A percentile compares a stretch with the other conserved stretches of the same genome.
phyloP scores from a whole-genome alignment of 2,329 filamentous ascomycete species.

The Monilinia laxa region DNA sequence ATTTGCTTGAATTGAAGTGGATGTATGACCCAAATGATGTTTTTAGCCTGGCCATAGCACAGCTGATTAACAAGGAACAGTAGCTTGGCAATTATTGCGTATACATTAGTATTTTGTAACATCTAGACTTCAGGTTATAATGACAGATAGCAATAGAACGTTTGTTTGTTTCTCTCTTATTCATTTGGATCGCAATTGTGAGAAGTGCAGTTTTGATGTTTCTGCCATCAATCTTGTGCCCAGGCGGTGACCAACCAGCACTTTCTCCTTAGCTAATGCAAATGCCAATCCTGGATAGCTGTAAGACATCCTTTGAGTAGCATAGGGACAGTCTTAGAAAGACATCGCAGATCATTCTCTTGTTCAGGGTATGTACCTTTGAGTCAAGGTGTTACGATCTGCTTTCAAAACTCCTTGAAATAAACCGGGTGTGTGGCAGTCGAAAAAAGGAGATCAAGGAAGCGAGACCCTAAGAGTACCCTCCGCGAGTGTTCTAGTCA shows the following conservation, averaged over 20 bases:
- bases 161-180: background rate
- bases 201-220: background rate
- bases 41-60: slow-evolving; percentile 42
- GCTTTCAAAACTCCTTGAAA: too few species aligned
- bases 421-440: too few species aligned
- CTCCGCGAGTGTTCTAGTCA: too few species aligned
- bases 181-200: background rate
- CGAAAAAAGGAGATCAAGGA: too few species aligned
- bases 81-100: background rate
- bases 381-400: too few species aligned
- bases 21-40: slow-evolving; percentile 43
- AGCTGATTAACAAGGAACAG: background rate
- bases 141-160: background rate
- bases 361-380: too few species aligned
- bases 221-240: background rate
- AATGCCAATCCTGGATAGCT: background rate
- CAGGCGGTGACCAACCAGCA: background rate
- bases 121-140: background rate
- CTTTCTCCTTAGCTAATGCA: background rate
- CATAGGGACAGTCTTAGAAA: too few species aligned
- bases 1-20: slow-evolving; percentile 37
- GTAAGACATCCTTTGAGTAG: too few species aligned
- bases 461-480: too few species aligned
- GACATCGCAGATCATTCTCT: too few species aligned
- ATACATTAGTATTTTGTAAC: background rate